These are phyloP conservation scores for Schwanniomyces vanrijiae DNA, from an alignment of 805 yeast species.

Conservation along the genomic window DNA sequence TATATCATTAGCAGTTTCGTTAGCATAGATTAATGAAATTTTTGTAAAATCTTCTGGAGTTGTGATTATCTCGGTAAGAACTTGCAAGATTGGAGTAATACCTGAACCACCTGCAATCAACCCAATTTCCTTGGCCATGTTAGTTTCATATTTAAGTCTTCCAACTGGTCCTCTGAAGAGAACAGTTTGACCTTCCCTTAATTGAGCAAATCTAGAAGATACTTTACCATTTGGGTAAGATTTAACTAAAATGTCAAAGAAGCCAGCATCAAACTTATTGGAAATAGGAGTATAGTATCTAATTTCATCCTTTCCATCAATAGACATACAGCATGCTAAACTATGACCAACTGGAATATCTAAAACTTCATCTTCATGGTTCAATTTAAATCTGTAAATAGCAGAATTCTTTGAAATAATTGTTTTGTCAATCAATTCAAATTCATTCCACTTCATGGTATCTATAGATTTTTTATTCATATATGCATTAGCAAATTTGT, in stretches of 20 bases:
- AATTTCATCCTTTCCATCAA: constrained; percentile 52
- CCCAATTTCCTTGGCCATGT: constrained; percentile 62
- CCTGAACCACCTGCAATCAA: constrained; percentile 88
- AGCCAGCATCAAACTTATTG: constrained; percentile 66
- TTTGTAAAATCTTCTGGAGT: constrained; percentile 65
- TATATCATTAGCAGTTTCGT: constrained; percentile 76
- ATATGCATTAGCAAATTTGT: constrained; percentile 40
- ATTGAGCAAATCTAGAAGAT: constrained; percentile 62
- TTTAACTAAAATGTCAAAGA: constrained; percentile 74
- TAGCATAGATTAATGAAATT: constrained; percentile 65
- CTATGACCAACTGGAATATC: constrained; percentile 76
- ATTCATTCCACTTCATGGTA: constrained; percentile 55
- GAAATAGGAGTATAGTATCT: constrained; percentile 80
- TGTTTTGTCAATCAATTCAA: constrained; percentile 74
- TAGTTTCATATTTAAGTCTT: constrained; percentile 55
- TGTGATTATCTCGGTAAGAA: constrained; percentile 67
- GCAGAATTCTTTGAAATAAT: constrained; percentile 70
- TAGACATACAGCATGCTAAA: constrained; percentile 55
- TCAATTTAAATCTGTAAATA: constrained; percentile 68
- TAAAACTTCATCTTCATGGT: constrained; percentile 58
- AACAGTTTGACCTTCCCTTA: constrained; percentile 64
- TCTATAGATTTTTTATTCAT: constrained; percentile 47
- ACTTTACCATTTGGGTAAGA: constrained; percentile 73
- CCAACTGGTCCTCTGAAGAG: constrained; percentile 82
- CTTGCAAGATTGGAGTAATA: constrained; percentile 85